A percentile compares a stretch with the other conserved stretches of the same genome.
Evolutionary conservation across 2,329 filamentous ascomycete species (phyloP).

Genomic region (Aspergillaceae sp.): DNA sequence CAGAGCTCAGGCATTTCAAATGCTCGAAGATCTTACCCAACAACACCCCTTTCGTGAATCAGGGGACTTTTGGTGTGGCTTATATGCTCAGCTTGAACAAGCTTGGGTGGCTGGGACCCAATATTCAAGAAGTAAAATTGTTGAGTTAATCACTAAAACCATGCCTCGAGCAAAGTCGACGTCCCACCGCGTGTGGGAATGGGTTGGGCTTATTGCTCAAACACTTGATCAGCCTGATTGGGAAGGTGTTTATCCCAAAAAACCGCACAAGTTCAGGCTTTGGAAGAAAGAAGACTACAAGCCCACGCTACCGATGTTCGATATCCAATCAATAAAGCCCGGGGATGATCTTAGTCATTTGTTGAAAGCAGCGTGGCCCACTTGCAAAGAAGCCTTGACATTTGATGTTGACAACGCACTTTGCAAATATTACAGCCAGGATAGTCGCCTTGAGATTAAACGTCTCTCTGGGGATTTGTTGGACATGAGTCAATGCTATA

Average conservation of each 20-base stretch:
- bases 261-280: not conserved
- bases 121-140: not conserved
- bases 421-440: slow-evolving; percentile 6
- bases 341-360: not conserved
- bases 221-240: not conserved
- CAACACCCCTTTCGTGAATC: not conserved
- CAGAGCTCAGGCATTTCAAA: not conserved
- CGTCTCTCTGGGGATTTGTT: slow-evolving; percentile 27
- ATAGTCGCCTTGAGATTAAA: slow-evolving; percentile 20
- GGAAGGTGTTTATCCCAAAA: not conserved
- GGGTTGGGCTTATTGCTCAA: not conserved
- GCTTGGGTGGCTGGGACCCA: not conserved
- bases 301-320: not conserved
- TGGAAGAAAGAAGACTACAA: not conserved
- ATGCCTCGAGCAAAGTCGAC: not conserved
- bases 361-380: not conserved
- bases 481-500: slow-evolving; percentile 31
- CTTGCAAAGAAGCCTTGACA: not conserved
- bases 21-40: not conserved
- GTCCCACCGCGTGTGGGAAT: not conserved
- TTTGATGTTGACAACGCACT: slow-evolving; percentile 3
- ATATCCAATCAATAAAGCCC: not conserved
- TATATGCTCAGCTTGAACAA: slow-evolving; percentile 4
- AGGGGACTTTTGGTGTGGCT: slow-evolving; percentile 1
- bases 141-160: not conserved